phyloP scores from a whole-genome alignment of 108 stramenopile genomes.

The Stephanodiscus triporus region DNA sequence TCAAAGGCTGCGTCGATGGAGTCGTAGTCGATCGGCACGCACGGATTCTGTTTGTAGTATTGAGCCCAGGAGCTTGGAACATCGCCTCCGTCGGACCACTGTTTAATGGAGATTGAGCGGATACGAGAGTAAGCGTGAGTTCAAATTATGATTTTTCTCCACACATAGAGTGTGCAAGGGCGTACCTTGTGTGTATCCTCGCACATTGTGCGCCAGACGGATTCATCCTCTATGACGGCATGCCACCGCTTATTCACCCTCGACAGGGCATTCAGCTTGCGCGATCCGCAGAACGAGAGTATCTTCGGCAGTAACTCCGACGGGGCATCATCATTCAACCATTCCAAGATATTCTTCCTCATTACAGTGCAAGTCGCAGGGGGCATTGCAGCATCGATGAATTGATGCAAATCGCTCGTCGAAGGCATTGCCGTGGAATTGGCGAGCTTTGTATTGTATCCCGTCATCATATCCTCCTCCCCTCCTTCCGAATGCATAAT shows the following conservation, averaged over 20 bases:
- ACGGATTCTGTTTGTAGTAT: conserved; percentile 67
- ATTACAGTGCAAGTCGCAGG: neutral
- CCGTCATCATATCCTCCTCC: neutral
- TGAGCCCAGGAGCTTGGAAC: conserved; percentile 68
- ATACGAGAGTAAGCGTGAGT: neutral
- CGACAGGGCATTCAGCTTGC: conserved; percentile 48
- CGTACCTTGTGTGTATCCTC: conserved; percentile 81
- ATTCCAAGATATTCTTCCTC: conserved; percentile 31
- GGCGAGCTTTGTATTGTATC: neutral
- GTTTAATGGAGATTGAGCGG: neutral
- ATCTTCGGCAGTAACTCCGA: conserved; percentile 67
- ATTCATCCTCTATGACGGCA: conserved; percentile 22
- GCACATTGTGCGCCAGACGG: conserved; percentile 53
- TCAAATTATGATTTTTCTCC: neutral
- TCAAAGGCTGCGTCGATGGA: conserved; percentile 60
- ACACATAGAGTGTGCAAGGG: neutral
- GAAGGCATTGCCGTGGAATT: neutral
- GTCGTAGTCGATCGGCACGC: conserved; percentile 79
- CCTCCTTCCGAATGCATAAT: neutral
- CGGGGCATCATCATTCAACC: conserved; percentile 50
- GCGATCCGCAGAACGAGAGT: conserved; percentile 76
- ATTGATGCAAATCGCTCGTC: too few species aligned
- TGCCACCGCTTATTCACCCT: conserved; percentile 56
- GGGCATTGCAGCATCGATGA: too few species aligned
- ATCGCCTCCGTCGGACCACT: conserved; percentile 75